phyloP scores from a whole-genome alignment of 1,284 basidiomycete genomes.

The Mycosarcoma mackinlayi region DNA sequence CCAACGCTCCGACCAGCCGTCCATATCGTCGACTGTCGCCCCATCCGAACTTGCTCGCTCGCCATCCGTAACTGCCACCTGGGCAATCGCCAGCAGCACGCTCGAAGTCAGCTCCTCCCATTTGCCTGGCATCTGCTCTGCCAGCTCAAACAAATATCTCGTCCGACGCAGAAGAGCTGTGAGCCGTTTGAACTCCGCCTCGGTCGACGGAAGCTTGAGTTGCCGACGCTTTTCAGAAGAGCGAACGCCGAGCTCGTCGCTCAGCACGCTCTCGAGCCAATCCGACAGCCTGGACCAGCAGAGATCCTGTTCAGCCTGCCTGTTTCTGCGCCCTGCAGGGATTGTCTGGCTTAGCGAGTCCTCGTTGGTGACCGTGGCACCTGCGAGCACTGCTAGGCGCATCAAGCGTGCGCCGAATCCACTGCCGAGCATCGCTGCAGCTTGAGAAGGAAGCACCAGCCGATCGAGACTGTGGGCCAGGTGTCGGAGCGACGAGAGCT shows the following conservation, averaged over 20 bases:
- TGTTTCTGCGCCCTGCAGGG: constrained; percentile 17
- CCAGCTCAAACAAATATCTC: constrained; percentile 29
- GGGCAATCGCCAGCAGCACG: constrained; percentile 28
- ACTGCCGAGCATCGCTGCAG: constrained; percentile 44
- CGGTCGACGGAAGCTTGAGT: constrained; percentile 26
- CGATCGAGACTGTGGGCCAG: constrained; percentile 48
- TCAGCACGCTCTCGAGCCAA: constrained; percentile 49
- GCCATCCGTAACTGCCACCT: constrained; percentile 6
- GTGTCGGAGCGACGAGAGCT: constrained; percentile 50
- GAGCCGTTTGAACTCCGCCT: constrained; percentile 30
- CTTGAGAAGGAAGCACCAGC: constrained; percentile 47
- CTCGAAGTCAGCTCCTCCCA: constrained; percentile 24
- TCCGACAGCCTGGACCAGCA: constrained; percentile 47
- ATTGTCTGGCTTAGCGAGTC: constrained; percentile 46
- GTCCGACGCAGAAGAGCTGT: constrained; percentile 22
- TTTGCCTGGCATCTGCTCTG: constrained; percentile 38
- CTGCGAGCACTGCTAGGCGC: constrained; percentile 45
- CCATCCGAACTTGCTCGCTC: background rate
- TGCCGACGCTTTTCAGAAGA: constrained; percentile 1
- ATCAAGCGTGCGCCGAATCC: constrained; percentile 40
- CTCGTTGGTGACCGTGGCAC: constrained; percentile 45
- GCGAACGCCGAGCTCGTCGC: constrained; percentile 44
- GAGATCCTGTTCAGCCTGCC: constrained; percentile 37
- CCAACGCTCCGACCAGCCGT: constrained; percentile 27
- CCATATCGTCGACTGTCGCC: constrained; percentile 7